These are phyloP conservation scores for Alternaria novae-zelandiae DNA, from an alignment of 2,329 filamentous ascomycete genomes.

Conservation along the genomic window DNA sequence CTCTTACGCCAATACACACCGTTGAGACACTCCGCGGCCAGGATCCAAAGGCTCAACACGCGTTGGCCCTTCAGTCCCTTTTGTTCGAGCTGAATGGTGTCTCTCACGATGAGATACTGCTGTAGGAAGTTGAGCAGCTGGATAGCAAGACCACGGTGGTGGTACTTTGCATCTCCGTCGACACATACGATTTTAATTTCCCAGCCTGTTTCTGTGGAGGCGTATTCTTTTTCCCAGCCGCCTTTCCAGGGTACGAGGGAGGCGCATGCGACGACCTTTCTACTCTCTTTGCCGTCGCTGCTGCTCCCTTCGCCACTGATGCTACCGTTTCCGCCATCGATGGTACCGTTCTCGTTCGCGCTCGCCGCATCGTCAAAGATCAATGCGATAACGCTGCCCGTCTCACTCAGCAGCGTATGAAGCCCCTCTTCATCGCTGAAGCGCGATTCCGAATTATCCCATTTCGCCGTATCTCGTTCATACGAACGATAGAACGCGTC, in stretches of 20 bases:
- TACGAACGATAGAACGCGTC: slow-evolving; percentile 29
- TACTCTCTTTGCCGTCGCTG: neutral
- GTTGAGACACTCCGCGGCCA: slow-evolving; percentile 31
- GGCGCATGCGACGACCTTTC: slow-evolving; percentile 30
- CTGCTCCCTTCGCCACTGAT: too few relatives aligned
- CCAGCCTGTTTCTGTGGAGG: slow-evolving; percentile 28
- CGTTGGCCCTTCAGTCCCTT: neutral
- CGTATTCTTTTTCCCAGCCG: slow-evolving; percentile 25
- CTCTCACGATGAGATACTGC: slow-evolving; percentile 8
- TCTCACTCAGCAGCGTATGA: slow-evolving; percentile 17
- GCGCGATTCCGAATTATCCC: slow-evolving; percentile 15
- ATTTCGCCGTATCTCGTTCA: slow-evolving; percentile 15
- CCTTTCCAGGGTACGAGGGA: slow-evolving; percentile 33
- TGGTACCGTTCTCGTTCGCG: neutral
- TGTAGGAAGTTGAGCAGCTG: slow-evolving; percentile 18
- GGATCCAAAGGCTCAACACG: slow-evolving; percentile 26
- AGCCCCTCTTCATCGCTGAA: slow-evolving; percentile 21
- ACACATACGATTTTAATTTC: slow-evolving; percentile 38
- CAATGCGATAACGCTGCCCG: slow-evolving; percentile 17
- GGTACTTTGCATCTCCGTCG: slow-evolving; percentile 20
- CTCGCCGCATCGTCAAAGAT: slow-evolving; percentile 19
- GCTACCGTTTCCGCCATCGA: too few relatives aligned
- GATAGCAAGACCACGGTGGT: slow-evolving; percentile 26
- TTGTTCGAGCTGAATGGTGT: neutral
- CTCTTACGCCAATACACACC: slow-evolving; percentile 36